phyloP scores from a whole-genome alignment of 164 flowering plant genomes.

The Brasenia schreberi region DNA sequence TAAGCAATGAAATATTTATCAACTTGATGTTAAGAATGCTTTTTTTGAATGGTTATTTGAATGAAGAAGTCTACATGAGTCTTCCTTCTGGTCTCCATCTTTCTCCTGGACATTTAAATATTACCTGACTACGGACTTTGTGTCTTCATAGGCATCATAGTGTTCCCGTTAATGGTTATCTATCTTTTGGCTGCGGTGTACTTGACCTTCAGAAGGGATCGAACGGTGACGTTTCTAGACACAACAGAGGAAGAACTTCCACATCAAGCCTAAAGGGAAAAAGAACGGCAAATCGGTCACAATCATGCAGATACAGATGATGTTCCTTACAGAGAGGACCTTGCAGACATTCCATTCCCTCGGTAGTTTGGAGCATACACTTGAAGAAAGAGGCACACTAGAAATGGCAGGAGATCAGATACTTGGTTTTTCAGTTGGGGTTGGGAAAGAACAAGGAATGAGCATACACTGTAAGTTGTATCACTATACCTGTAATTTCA shows the following conservation, averaged over 20 bases:
- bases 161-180: conserved; percentile 68
- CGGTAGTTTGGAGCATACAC: not conserved
- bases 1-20: no score
- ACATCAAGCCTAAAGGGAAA: conserved; percentile 33
- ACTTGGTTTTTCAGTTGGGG: no score
- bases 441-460: no score
- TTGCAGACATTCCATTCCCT: conserved; percentile 57
- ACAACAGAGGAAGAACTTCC: conserved; percentile 15
- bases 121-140: no score
- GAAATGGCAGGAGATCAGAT: no score
- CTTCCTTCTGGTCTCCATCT: no score
- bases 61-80: no score
- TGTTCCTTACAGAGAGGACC: conserved; percentile 52
- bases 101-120: no score
- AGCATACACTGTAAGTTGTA: no score
- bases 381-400: not conserved
- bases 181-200: conserved; percentile 53
- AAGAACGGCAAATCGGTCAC: conserved; percentile 10
- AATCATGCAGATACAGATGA: conserved; percentile 3
- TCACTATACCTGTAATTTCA: no score
- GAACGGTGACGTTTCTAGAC: conserved; percentile 42
- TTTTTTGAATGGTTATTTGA: no score
- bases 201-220: conserved; percentile 62
- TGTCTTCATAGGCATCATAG: conserved; percentile 64
- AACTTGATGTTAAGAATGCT: no score